These are phyloP conservation scores for Pluteus cervinus DNA, from an alignment of 768 basidiomycete species.

Conservation along the genomic window DNA sequence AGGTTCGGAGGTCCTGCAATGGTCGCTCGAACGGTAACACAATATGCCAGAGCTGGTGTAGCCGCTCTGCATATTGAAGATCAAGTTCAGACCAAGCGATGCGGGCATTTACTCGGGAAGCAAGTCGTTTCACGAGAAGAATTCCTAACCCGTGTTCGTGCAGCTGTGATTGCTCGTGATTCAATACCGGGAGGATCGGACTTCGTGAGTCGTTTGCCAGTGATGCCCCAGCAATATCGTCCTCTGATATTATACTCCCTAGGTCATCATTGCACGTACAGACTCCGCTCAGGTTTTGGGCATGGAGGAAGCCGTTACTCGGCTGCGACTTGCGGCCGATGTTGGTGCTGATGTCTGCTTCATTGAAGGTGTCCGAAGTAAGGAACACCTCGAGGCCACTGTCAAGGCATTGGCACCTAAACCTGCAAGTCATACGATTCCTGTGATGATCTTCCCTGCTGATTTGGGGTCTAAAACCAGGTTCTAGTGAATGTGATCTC, in stretches of 20 bases:
- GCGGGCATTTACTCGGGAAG: slow-evolving; percentile 76
- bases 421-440: slow-evolving; percentile 20
- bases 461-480: no score
- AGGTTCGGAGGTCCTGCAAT: slow-evolving; percentile 70
- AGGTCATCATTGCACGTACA: slow-evolving; percentile 44
- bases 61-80: slow-evolving; percentile 78
- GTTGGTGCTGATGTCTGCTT: slow-evolving; percentile 46
- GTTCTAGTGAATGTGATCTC: slow-evolving; percentile 47
- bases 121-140: slow-evolving; percentile 78
- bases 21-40: slow-evolving; percentile 70
- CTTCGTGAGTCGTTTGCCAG: slow-evolving; percentile 40
- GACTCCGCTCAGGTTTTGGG: slow-evolving; percentile 47
- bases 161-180: slow-evolving; percentile 73
- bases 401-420: slow-evolving; percentile 34
- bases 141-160: slow-evolving; percentile 67
- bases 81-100: slow-evolving; percentile 78
- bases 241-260: no score
- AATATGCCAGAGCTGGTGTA: slow-evolving; percentile 64
- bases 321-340: slow-evolving; percentile 39
- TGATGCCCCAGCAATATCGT: not conserved
- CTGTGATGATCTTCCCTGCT: not conserved
- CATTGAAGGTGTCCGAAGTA: slow-evolving; percentile 43
- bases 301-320: slow-evolving; percentile 42
- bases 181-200: slow-evolving; percentile 70
- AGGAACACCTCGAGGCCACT: slow-evolving; percentile 35